Evolutionary conservation across 495 filamentous ascomycete genomes (phyloP).

Genomic region (Aspergillus olivimuriae): DNA sequence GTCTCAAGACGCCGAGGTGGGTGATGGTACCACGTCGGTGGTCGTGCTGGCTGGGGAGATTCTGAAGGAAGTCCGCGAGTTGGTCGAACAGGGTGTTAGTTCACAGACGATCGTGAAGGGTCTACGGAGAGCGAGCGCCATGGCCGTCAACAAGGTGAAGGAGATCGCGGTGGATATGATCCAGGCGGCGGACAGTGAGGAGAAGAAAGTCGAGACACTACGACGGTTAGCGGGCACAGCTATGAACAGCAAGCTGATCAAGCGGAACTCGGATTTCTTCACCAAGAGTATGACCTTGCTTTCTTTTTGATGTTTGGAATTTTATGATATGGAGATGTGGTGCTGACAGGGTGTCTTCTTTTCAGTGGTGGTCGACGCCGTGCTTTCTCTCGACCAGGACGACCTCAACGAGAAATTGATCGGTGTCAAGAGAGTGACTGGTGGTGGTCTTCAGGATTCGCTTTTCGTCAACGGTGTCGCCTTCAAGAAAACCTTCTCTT

Average conservation of each 20-base stretch:
- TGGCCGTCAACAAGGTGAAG: slow-evolving; percentile 98
- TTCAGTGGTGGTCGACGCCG: slow-evolving; percentile 94
- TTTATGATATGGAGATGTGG: too few species aligned
- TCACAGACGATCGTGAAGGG: slow-evolving; percentile 97
- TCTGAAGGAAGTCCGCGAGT: slow-evolving; percentile 88
- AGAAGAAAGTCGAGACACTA: slow-evolving; percentile 84
- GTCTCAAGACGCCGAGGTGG: slow-evolving; percentile 98
- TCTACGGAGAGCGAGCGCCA: slow-evolving; percentile 74
- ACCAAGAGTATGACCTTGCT: slow-evolving; percentile 77
- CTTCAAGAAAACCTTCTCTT: slow-evolving; percentile 99
- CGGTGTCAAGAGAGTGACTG: slow-evolving; percentile 94
- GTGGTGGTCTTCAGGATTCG: slow-evolving; percentile 93
- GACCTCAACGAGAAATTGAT: slow-evolving; percentile 98
- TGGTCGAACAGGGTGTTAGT: slow-evolving; percentile 95
- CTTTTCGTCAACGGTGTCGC: slow-evolving; percentile 97
- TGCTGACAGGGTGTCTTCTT: slow-evolving; percentile 9
- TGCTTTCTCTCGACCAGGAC: slow-evolving; percentile 93
- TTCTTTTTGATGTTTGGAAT: slow-evolving; percentile 2
- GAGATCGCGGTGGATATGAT: slow-evolving; percentile 87
- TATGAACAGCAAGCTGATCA: slow-evolving; percentile 99
- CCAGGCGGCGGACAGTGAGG: slow-evolving; percentile 48
- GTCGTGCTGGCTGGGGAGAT: slow-evolving; percentile 95
- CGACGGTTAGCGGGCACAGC: slow-evolving; percentile 88
- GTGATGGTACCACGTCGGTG: slow-evolving; percentile 95
- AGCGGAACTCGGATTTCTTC: slow-evolving; percentile 94